phyloP scores from a whole-genome alignment of 1,284 basidiomycete species.

The Ceratobasidium sp. region DNA sequence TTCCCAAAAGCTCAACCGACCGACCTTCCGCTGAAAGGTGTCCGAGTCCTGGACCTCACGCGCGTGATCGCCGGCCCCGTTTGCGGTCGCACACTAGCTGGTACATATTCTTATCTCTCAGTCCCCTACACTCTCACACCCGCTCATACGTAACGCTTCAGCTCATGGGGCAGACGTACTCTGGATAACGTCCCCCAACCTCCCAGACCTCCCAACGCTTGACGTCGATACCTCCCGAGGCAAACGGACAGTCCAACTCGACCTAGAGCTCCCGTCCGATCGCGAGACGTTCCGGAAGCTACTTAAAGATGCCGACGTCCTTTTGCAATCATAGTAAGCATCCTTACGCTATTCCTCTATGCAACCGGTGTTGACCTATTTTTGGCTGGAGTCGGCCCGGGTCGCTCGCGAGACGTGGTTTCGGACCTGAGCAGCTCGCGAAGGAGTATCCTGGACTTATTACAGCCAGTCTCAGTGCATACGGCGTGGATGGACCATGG shows the following conservation, averaged over 20 bases:
- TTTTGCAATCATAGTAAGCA: conserved; percentile 70
- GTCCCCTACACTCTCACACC: neutral
- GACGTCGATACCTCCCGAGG: conserved; percentile 75
- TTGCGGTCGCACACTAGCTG: conserved; percentile 69
- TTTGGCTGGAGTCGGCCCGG: conserved; percentile 61
- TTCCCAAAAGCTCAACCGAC: conserved; percentile 37
- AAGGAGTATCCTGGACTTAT: conserved; percentile 67
- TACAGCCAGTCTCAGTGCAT: conserved; percentile 70
- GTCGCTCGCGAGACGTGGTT: conserved; percentile 66
- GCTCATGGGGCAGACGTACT: conserved; percentile 75
- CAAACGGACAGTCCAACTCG: conserved; percentile 74
- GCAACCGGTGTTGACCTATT: too few relatives aligned
- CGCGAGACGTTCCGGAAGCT: conserved; percentile 59
- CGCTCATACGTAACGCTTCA: conserved; percentile 51
- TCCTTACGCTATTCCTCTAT: neutral
- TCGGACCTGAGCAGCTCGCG: conserved; percentile 63
- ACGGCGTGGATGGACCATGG: conserved; percentile 74
- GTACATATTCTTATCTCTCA: conserved; percentile 54
- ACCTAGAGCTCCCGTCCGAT: conserved; percentile 61
- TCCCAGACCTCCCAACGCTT: conserved; percentile 68
- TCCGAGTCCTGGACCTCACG: conserved; percentile 71
- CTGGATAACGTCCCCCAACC: conserved; percentile 67
- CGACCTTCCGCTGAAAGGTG: conserved; percentile 62
- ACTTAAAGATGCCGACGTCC: conserved; percentile 67
- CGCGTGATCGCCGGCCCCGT: conserved; percentile 72